Base-by-base conservation (phyloP, 495 filamentous ascomycete species). In the Xylaria flabelliformis region DNA sequence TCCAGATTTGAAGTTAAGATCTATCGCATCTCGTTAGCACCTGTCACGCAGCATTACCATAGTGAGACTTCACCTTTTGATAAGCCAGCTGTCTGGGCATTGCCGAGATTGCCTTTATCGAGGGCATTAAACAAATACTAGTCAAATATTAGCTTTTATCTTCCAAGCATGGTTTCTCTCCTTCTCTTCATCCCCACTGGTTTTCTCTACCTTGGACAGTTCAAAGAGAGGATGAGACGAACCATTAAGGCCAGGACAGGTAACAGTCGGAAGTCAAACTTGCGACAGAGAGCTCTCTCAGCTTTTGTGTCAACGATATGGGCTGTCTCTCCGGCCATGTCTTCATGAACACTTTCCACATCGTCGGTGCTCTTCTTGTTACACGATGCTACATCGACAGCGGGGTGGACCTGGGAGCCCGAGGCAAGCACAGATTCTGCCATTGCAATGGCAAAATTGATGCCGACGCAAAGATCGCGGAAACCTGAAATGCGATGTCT, bases 31-130 rank as follows among this genome's bases (percentile, higher is more conserved):
- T 61, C 41, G 12, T 77, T 32, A 73, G 71, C 44, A 55, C 21
- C 46, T 1, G 4, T 12, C 15, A 53, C 24, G 8, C 8, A 39
- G 15, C 1, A 36, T 15, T 61, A 19, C 19, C 1, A 13, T 32
- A 56, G 64, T 41, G 12, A 48, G 55, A 44, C 19, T 88, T 82
- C 12, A 88, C 87, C 72, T 85, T 75, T 73, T 7, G 77, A 77
- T 34, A 83, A 70, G 7, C 78, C 81, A 21, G 76, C 89, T 0
- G 91, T 93, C 78, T 93, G 87, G 15, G 91, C 91, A 76, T 94
- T 93, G 66, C 89, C 87, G 41, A 92, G 74, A 72, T 92, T 92
- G 12, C 87, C 88, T 72, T 91, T 91, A 75, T 91, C 90, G n/a
- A 92, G 82, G 24, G 83, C 83, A 76, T 90, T 90, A 80, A 90